Percentiles rank a stretch among this genome's conserved stretches.
Evolutionary conservation across 2,329 filamentous ascomycete genomes (phyloP).

Genomic region (Neonectria neomacrospora): DNA sequence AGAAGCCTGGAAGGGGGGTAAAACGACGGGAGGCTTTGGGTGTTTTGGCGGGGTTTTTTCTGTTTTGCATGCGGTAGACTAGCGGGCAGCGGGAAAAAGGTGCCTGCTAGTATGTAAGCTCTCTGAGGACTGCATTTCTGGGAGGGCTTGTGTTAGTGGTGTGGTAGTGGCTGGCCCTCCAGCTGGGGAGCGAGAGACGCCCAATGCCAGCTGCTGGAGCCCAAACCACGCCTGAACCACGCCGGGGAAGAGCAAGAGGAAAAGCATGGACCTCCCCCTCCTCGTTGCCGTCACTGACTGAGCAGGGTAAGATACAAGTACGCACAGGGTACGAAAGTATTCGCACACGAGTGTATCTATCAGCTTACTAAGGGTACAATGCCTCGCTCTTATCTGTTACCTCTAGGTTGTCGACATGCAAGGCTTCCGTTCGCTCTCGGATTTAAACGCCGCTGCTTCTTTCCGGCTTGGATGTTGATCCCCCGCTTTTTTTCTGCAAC

Average conservation of each 20-base stretch:
- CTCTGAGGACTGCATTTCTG: conserved; percentile 18
- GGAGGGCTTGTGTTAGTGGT: conserved; percentile 13
- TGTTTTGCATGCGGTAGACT: conserved; percentile 38
- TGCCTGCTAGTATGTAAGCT: no score
- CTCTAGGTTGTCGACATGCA: no score
- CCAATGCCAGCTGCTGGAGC: conserved; percentile 18
- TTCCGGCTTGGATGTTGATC: background rate
- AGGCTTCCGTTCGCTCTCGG: background rate
- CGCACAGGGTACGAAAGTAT: background rate
- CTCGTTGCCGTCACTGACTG: background rate
- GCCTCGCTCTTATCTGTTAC: background rate
- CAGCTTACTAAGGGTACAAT: background rate
- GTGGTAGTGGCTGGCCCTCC: conserved; percentile 15
- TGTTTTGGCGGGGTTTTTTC: conserved; percentile 45
- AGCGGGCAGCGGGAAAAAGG: conserved; percentile 24
- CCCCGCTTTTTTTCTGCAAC: background rate
- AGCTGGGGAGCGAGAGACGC: background rate
- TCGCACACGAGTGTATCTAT: background rate
- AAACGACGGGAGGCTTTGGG: conserved; percentile 34
- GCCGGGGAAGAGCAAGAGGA: conserved; percentile 1
- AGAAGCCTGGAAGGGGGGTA: conserved; percentile 28
- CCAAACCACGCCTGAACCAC: conserved; percentile 6
- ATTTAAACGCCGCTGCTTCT: background rate
- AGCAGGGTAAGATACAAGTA: background rate
- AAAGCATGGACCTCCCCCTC: conserved; percentile 24